Conservation (phyloP, 176 grass and related monocot genomes). For the Alloteropsis semialata region DNA sequence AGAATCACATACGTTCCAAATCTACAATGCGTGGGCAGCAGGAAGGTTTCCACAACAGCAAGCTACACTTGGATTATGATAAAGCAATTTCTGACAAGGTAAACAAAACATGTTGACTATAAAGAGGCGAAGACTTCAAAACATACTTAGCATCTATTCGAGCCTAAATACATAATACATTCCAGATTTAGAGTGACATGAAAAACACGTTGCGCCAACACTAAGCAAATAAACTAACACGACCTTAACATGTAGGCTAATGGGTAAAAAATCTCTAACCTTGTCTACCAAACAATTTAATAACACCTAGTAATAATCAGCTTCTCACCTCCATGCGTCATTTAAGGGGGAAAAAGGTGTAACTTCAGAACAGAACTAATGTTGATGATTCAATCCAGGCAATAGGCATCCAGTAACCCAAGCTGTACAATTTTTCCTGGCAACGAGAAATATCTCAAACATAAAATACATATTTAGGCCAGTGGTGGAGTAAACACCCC, state of each 20-base stretch:
- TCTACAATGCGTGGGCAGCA: not conserved
- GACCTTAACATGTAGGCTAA: too few species aligned
- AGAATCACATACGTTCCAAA: too few species aligned
- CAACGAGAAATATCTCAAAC: not conserved
- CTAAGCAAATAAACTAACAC: not conserved
- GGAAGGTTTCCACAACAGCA: not conserved
- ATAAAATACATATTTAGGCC: not conserved
- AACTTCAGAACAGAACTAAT: too few species aligned
- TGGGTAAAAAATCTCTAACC: too few species aligned
- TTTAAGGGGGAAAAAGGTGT: not conserved
- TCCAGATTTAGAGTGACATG: not conserved
- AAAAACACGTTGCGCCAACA: not conserved
- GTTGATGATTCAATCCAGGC: too few species aligned
- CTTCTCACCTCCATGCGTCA: not conserved
- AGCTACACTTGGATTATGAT: not conserved
- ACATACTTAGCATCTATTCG: not conserved
- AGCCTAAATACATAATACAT: not conserved
- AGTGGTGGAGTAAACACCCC: too few species aligned
- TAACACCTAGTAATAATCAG: not conserved
- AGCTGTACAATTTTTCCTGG: not conserved
- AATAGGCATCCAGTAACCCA: not conserved
- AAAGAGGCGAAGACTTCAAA: too few species aligned
- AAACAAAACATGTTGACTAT: not conserved
- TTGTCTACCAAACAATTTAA: not conserved
- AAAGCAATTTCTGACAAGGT: not conserved